Evolutionary conservation across 2,329 filamentous ascomycete genomes (phyloP), one percentile per base, ranked within the genome.

Genomic region (Chaetomium sp.): DNA sequence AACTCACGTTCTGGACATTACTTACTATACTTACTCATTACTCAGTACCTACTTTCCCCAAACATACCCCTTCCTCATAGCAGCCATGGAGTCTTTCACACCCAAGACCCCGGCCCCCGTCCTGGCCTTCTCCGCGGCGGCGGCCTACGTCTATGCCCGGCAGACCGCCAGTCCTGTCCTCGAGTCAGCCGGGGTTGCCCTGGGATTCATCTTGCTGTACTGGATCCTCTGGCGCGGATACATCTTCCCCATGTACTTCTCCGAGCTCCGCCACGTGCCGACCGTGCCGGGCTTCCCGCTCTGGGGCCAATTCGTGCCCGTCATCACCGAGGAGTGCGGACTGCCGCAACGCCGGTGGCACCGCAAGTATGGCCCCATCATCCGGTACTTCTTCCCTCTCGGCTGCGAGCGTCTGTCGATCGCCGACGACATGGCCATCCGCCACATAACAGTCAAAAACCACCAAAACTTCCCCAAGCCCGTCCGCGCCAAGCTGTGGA

Each of bases 321-420:
- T 76, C 59, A 72, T 76, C 56, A 66, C 65, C 11, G 65, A 68
- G 47, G 74, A 76, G 59, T 71, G 70, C 48, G 74, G 74, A 51
- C 65, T 74, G 6, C 68, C 71, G 12, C 72, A 75, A 55, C 69
- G 74, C 44, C 56, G 65, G 56, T 76, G 74, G 74, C 73, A 76
- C 61, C 57, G 68, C 40, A 49, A 70, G 32, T 66, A 73, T 47
- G 73, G 73, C 12, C 67, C 70, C 35, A 73, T 76, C 46, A 69
- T 76, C 52, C 69, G 74, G 53, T 76, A 76, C 58, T 75, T 73
- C 67, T 76, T 76, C 55, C 74, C 73, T 32, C 72, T 76, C 40
- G 74, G 74, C 49, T 67, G 69, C 32, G 74, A 75, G 62, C 68
- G 74, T 41, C 67, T 76, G 7, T 72, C 73, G 3, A 63, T 76